Evolutionary conservation across 2,329 filamentous ascomycete species (phyloP), one percentile per base, ranked within the genome.

Genomic region (Talaromyces sp.): DNA sequence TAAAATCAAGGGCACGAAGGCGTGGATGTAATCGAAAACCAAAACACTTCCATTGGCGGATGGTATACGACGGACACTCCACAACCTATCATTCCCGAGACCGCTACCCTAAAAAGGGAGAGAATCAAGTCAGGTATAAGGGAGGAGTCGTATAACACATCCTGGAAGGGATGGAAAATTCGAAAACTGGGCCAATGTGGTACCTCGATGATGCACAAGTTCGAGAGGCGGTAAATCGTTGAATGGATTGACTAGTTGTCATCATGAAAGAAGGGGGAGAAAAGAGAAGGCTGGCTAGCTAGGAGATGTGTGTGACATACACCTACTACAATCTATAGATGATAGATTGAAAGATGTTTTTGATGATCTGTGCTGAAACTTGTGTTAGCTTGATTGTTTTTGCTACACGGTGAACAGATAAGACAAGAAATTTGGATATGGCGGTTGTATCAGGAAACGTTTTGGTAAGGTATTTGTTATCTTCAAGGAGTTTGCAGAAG

Each of bases 221-320:
- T 63, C 68, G 67, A 73, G 66, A 67, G 72, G 71, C 66, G 72
- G 71, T 72, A 74, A 74, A 65, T 83, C 80, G 72, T 83, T 80
- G 81, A 83, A 83, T 83, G 81, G 81, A 83, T 83, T 80, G 78
- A 82, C 80, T 82, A 72, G 78, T 76, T 81, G 79, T 81, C 81
- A 81, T 83, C 80, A 78, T 81, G 65, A 73, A 74, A 66, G 37
- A 65, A 48, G 55, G 50, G 46, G 28, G 19, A 22, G 45, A 33
- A 33, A 11, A 21, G 25, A 21, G 22, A 17, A 13, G 35, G 51
- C 57, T 59, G 39, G 57, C 57, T 56, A 56, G 57, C 45, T 52
- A 39, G 45, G 40, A 13, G 41, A 22, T n/a, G 28, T 1, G 28
- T 41, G 22, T 36, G 33, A 59, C 57, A 54, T 58, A 50, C 58